A percentile compares a stretch with the other conserved stretches of the same genome.
phyloP scores from a whole-genome alignment of 73 alveolate genomes.

The Paramecium tetraurelia region DNA sequence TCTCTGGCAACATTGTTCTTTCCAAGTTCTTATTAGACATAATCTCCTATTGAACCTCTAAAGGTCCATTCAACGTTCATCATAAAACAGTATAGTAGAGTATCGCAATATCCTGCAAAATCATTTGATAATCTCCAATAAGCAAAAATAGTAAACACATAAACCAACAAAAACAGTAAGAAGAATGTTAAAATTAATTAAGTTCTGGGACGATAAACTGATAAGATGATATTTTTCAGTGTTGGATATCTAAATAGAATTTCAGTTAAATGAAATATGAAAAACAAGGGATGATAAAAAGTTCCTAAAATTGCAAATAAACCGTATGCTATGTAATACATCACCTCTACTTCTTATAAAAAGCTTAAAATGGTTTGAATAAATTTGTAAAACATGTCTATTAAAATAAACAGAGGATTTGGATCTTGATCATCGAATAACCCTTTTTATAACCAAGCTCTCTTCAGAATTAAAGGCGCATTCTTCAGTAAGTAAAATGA shows the following conservation, averaged over 20 bases:
- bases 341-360: constrained; percentile 66
- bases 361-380: constrained; percentile 39
- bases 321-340: constrained; percentile 81
- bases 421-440: neutral
- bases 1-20: constrained; percentile 58
- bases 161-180: constrained; percentile 84
- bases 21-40: neutral
- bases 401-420: neutral
- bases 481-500: constrained; percentile 62
- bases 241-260: constrained; percentile 81
- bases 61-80: constrained; percentile 84
- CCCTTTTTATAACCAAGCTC: constrained; percentile 21
- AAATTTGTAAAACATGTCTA: neutral
- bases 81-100: constrained; percentile 80
- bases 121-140: constrained; percentile 77
- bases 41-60: constrained; percentile 66
- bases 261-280: constrained; percentile 88
- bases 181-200: constrained; percentile 86
- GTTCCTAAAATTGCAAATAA: constrained; percentile 88
- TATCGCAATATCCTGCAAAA: constrained; percentile 85
- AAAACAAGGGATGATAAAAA: constrained; percentile 80
- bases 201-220: constrained; percentile 85
- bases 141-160: constrained; percentile 83
- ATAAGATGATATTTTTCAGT: constrained; percentile 85
- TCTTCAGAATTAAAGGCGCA: constrained; percentile 61